Conservation (phyloP, 495 filamentous ascomycete genomes). For the Xylaria castorea region DNA sequence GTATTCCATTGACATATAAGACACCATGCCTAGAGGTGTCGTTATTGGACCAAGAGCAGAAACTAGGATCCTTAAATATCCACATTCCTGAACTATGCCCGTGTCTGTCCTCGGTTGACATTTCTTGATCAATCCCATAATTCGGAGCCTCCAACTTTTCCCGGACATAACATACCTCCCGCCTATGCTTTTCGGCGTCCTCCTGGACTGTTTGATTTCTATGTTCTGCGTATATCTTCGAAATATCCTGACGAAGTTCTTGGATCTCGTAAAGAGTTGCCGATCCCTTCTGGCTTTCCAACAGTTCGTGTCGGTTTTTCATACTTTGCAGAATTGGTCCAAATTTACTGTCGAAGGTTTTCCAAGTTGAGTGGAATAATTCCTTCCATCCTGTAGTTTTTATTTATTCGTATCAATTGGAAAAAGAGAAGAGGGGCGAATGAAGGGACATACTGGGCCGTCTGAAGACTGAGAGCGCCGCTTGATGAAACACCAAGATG, state of each 20-base stretch:
- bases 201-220: not conserved
- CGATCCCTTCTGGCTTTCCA: slow-evolving; percentile 14
- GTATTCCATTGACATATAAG: slow-evolving; percentile 27
- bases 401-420: not conserved
- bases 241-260: not conserved
- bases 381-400: slow-evolving; percentile 4
- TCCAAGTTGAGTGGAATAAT: slow-evolving; percentile 9
- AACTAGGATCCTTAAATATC: slow-evolving; percentile 24
- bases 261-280: slow-evolving; percentile 13
- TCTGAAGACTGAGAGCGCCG: not conserved
- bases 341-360: slow-evolving; percentile 16
- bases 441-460: not conserved
- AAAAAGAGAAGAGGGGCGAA: not conserved
- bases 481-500: slow-evolving; percentile 5
- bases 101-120: slow-evolving; percentile 15
- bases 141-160: slow-evolving; percentile 16
- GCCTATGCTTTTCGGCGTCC: not conserved
- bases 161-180: not conserved
- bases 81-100: slow-evolving; percentile 19
- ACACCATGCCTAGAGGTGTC: not conserved
- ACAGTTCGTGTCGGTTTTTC: not conserved
- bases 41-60: slow-evolving; percentile 4
- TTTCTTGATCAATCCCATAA: slow-evolving; percentile 10
- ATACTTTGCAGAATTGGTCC: slow-evolving; percentile 10
- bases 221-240: not conserved